Evolutionary conservation across 176 grass and related monocot species (phyloP).

Genomic region (Bromus sterilis): DNA sequence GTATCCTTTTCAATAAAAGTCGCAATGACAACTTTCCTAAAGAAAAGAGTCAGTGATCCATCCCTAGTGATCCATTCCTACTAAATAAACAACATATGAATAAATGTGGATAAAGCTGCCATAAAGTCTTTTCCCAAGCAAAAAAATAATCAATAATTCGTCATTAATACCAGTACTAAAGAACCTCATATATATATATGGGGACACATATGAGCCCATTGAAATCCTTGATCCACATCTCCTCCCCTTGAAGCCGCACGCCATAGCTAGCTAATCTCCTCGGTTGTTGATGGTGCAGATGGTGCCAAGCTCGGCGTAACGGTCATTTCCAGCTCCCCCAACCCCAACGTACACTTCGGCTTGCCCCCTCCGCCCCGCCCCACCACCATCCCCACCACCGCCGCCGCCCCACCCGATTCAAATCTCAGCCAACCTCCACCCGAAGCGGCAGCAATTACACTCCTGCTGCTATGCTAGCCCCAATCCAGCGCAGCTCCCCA

Average conservation of each 20-base stretch:
- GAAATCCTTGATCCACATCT: not conserved
- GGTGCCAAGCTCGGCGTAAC: not conserved
- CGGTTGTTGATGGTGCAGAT: too few species aligned
- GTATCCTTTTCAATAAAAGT: too few species aligned
- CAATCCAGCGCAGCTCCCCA: slow-evolving; percentile 1
- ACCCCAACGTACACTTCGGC: not conserved
- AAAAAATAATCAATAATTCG: too few species aligned
- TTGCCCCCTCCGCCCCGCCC: too few species aligned
- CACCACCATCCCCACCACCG: not conserved
- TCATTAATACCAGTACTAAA: too few species aligned
- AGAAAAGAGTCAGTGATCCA: not conserved
- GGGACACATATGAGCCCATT: too few species aligned
- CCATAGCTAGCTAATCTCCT: too few species aligned
- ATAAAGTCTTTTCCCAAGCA: too few species aligned
- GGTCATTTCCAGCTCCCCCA: not conserved
- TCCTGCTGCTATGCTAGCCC: not conserved
- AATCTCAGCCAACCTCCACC: not conserved
- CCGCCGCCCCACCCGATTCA: not conserved
- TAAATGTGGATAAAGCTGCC: too few species aligned
- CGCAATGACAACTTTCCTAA: not conserved
- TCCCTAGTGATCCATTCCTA: too few species aligned
- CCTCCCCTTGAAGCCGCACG: too few species aligned
- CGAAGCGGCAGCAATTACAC: not conserved
- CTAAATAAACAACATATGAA: too few species aligned
- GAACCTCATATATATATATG: not conserved